Evolutionary conservation across 495 filamentous ascomycete genomes (phyloP), one percentile per base, ranked within the genome.

Genomic region (Neurospora sp.): DNA sequence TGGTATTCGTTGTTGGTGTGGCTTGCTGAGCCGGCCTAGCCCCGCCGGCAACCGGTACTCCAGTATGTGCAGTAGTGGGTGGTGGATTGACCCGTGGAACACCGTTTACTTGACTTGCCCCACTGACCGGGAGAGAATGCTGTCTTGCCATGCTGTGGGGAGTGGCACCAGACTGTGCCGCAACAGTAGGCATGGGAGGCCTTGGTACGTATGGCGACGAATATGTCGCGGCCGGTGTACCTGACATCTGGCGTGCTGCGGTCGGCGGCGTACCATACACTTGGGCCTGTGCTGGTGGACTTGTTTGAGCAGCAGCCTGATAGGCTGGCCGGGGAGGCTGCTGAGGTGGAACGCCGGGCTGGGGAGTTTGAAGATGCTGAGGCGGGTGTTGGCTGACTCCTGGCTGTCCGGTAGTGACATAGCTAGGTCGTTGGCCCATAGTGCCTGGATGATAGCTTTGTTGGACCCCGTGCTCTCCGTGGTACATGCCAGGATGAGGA

Each of bases 141-240:
- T 76, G 80, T 14, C 73, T 71, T 46, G 74, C 70, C 59, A 74
- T 71, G 42, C 73, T 72, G 46, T 77, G 76, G 5, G 74, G 75
- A 10, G 71, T 70, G 18, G 62, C 73, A 23, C 73, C 75, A 39
- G 75, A 40, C 42, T 78, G 78, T 16, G 73, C 62, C 27, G 76
- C 12, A 14, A 73, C 59, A 9, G 74, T 31, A 27, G 78, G 77
- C 14, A 66, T 66, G 12, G 80, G 78, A 8, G 83, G 78, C 35
- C 79, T 79, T 69, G 83, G 78, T 44, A 81, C 78, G 71, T 86
- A 85, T 10, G 85, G 84, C 8, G 85, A 85, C 46, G 80, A 82
- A 71, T 85, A 85, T 4, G 83, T 78, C 39, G 80, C 78, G 69
- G 79, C 74, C 71, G 82, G 81, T 37, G 77, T n/a, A 35, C 75